phyloP scores from a whole-genome alignment of 2,329 filamentous ascomycete species.

The Colletotrichum graminicola region DNA sequence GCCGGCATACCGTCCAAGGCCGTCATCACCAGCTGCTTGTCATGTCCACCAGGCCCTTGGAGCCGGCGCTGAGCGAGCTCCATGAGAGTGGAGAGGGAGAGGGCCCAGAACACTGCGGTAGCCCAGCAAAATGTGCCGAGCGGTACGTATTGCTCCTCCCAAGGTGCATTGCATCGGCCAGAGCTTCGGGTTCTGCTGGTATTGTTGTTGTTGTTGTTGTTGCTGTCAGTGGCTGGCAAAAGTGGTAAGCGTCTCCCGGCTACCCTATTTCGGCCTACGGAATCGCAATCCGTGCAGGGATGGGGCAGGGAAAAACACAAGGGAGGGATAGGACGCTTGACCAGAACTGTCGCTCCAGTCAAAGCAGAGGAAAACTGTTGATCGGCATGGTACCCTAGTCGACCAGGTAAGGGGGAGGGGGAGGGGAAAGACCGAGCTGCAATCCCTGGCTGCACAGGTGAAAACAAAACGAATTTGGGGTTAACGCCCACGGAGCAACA shows the following conservation, averaged over 20 bases:
- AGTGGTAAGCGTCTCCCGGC: slow-evolving; percentile 20
- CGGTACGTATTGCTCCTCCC: neutral
- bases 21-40: slow-evolving; percentile 3
- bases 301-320: slow-evolving; percentile 21
- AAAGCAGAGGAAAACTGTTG: slow-evolving; percentile 26
- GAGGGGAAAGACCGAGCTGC: slow-evolving; percentile 18
- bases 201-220: neutral
- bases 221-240: slow-evolving; percentile 32
- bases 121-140: slow-evolving; percentile 9
- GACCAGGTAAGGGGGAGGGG: slow-evolving; percentile 18
- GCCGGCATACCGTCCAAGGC: neutral
- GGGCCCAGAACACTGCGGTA: slow-evolving; percentile 35
- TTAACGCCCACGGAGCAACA: slow-evolving; percentile 16
- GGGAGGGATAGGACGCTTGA: slow-evolving; percentile 21
- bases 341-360: slow-evolving; percentile 26
- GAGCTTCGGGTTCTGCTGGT: slow-evolving; percentile 9
- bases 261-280: slow-evolving; percentile 36
- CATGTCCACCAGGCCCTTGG: slow-evolving; percentile 34
- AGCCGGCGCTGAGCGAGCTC: slow-evolving; percentile 31
- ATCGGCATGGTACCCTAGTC: slow-evolving; percentile 25
- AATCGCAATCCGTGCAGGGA: slow-evolving; percentile 31
- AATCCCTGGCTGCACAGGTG: slow-evolving; percentile 24
- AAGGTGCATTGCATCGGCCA: slow-evolving; percentile 24
- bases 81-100: slow-evolving; percentile 28
- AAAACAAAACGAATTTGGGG: slow-evolving; percentile 36